phyloP scores from a whole-genome alignment of 2,329 filamentous ascomycete genomes.

The Alternaria sp. region DNA sequence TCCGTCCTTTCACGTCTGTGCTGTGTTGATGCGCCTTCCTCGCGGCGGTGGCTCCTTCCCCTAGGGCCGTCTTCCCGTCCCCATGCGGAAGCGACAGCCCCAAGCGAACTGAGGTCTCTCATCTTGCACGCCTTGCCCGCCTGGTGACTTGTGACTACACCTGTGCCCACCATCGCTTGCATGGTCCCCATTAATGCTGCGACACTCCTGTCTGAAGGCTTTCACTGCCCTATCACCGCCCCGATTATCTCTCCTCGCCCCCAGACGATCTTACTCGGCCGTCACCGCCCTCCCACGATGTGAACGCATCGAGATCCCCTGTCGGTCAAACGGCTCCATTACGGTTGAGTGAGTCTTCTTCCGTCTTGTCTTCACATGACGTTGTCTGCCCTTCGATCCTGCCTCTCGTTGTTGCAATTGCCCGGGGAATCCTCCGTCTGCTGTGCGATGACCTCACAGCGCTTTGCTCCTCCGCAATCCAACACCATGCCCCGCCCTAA shows the following conservation, averaged over 20 bases:
- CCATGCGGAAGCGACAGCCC: neutral
- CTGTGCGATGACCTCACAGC: slow-evolving; percentile 13
- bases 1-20: neutral
- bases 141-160: neutral
- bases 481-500: slow-evolving; percentile 2
- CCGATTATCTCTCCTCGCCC: neutral
- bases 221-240: slow-evolving; percentile 10
- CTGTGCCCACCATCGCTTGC: slow-evolving; percentile 5
- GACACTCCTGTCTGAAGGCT: slow-evolving; percentile 10
- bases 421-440: neutral
- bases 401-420: neutral
- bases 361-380: slow-evolving; percentile 5
- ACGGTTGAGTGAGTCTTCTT: slow-evolving; percentile 47
- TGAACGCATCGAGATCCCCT: slow-evolving; percentile 46
- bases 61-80: neutral
- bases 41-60: neutral
- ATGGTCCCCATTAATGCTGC: slow-evolving; percentile 24
- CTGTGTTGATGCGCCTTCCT: neutral
- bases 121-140: neutral
- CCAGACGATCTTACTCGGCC: slow-evolving; percentile 27
- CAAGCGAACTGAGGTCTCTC: neutral
- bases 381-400: neutral
- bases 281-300: slow-evolving; percentile 24
- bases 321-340: slow-evolving; percentile 52
- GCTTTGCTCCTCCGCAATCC: neutral